These are phyloP conservation scores for Stephania japonica DNA, from an alignment of 164 flowering plant species.

Conservation along the genomic window DNA sequence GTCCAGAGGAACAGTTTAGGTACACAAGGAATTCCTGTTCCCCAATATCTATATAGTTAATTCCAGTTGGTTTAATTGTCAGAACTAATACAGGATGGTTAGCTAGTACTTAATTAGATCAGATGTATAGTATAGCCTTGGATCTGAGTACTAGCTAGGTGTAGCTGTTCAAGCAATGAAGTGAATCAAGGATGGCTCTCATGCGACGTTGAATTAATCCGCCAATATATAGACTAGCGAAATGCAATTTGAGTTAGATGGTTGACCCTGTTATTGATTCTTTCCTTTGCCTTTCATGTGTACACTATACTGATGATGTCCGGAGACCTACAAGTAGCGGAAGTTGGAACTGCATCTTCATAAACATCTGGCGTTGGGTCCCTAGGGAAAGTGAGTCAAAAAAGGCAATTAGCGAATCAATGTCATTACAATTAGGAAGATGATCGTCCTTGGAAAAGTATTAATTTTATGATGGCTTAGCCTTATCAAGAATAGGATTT, in stretches of 20 bases:
- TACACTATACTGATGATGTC: neutral
- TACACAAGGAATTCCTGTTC: too few species aligned
- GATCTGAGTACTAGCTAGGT: too few species aligned
- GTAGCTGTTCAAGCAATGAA: too few species aligned
- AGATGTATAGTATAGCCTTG: too few species aligned
- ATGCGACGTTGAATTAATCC: neutral
- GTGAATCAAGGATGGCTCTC: neutral
- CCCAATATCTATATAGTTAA: too few species aligned
- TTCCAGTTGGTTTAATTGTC: too few species aligned
- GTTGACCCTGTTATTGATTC: neutral
- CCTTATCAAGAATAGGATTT: neutral
- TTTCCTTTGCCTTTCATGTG: neutral
- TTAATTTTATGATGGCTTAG: neutral
- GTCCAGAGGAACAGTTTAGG: too few species aligned
- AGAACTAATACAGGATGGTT: too few species aligned
- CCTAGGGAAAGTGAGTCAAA: neutral
- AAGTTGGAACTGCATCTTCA: neutral
- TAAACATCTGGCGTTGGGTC: neutral
- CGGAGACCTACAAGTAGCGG: neutral
- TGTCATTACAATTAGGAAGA: neutral
- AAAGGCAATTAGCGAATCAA: neutral
- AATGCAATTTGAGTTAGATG: neutral
- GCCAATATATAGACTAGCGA: neutral
- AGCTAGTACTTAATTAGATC: too few species aligned
- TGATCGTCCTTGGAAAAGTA: neutral